phyloP scores from a whole-genome alignment of 306 rosid species.

The Trifolium fragiferum region DNA sequence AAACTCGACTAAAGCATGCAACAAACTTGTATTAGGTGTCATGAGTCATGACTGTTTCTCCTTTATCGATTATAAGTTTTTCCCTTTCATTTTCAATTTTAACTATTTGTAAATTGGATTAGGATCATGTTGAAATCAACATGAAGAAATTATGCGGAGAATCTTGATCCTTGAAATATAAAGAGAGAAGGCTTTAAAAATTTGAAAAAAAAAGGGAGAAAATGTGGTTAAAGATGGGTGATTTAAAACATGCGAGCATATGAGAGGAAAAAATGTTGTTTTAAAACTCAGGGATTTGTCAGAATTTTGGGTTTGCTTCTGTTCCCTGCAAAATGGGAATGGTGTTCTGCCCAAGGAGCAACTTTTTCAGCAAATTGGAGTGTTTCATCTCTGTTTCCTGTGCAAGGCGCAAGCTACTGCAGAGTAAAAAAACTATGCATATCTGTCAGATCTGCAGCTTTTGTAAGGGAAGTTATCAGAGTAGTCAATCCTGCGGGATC shows the following conservation, averaged over 20 bases:
- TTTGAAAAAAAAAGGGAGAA: not conserved
- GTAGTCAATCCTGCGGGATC: too few relatives aligned
- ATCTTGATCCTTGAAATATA: not conserved
- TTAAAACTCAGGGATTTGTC: too few relatives aligned
- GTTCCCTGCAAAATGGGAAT: too few relatives aligned
- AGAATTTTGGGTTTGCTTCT: too few relatives aligned
- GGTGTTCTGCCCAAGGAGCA: too few relatives aligned
- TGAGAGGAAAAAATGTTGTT: not conserved
- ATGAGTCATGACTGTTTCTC: not conserved
- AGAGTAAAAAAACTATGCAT: too few relatives aligned
- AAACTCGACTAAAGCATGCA: not conserved
- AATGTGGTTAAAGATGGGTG: not conserved
- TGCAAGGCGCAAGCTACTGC: too few relatives aligned
- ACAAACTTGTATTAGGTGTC: not conserved
- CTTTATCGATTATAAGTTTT: not conserved
- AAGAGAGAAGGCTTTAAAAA: not conserved
- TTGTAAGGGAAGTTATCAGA: too few relatives aligned
- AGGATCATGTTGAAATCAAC: not conserved
- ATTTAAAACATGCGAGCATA: not conserved
- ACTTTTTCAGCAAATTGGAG: too few relatives aligned
- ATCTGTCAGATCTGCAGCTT: too few relatives aligned
- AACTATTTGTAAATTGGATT: not conserved
- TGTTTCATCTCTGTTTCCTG: too few relatives aligned
- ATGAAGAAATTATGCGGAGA: not conserved
- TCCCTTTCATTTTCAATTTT: constrained; percentile 5